Conservation (phyloP, 352 stramenopile species). For the Pythium aristosporum region DNA sequence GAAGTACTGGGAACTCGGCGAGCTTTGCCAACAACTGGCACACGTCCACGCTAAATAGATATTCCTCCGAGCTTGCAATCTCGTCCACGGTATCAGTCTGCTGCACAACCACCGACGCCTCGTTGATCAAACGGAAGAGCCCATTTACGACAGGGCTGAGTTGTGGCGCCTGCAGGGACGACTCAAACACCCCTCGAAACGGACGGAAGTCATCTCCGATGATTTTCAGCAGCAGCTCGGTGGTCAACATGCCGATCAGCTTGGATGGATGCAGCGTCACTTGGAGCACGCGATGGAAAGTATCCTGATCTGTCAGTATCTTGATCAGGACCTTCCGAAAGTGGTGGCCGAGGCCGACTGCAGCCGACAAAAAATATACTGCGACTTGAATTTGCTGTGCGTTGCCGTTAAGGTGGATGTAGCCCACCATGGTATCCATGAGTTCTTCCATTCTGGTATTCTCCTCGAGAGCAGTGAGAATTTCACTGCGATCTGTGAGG, state of each 20-base stretch:
- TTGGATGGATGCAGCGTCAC: slow-evolving; percentile 69
- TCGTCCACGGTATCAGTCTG: slow-evolving; percentile 39
- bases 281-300: slow-evolving; percentile 69
- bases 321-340: slow-evolving; percentile 65
- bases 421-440: slow-evolving; percentile 54
- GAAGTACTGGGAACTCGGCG: slow-evolving; percentile 44
- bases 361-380: slow-evolving; percentile 56
- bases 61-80: slow-evolving; percentile 56
- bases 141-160: slow-evolving; percentile 51
- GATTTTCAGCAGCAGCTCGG: slow-evolving; percentile 59
- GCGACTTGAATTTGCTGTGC: slow-evolving; percentile 55
- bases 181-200: slow-evolving; percentile 49
- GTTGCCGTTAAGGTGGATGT: slow-evolving; percentile 71
- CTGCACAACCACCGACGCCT: slow-evolving; percentile 43
- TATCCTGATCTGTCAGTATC: slow-evolving; percentile 50
- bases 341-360: slow-evolving; percentile 49
- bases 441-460: slow-evolving; percentile 44
- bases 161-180: slow-evolving; percentile 31
- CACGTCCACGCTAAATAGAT: slow-evolving; percentile 59
- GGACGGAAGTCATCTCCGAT: slow-evolving; percentile 58
- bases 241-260: slow-evolving; percentile 45
- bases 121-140: slow-evolving; percentile 59
- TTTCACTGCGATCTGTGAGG: slow-evolving; percentile 53
- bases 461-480: slow-evolving; percentile 51
- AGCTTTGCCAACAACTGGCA: slow-evolving; percentile 66